phyloP scores from a whole-genome alignment of 2,329 filamentous ascomycete species.

The Septoria petroselini region DNA sequence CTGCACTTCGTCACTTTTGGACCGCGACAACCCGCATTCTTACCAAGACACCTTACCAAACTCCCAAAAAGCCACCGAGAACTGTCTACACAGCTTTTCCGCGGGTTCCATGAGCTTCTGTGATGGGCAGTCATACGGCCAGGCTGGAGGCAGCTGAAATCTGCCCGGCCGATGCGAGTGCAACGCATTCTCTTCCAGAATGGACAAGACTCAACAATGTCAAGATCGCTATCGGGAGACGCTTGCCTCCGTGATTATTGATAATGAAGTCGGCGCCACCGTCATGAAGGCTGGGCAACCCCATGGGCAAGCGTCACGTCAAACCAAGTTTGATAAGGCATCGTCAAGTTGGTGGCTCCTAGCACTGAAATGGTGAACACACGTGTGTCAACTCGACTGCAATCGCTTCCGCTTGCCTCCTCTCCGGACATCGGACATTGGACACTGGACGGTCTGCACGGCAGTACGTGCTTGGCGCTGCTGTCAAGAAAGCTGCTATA shows the following conservation, averaged over 20 bases:
- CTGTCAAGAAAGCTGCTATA: background rate
- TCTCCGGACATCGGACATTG: background rate
- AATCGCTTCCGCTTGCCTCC: background rate
- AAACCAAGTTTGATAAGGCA: background rate
- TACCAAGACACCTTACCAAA: conserved; percentile 3
- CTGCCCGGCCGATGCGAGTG: too few species aligned
- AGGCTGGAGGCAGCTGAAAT: background rate
- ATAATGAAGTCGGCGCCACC: background rate
- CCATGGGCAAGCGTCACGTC: conserved; percentile 1
- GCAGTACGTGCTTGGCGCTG: background rate
- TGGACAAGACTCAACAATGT: background rate
- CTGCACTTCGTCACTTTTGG: background rate
- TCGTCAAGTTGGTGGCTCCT: too few species aligned
- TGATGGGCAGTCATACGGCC: conserved; percentile 2
- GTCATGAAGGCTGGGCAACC: background rate
- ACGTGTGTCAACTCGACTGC: background rate
- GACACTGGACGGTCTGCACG: background rate
- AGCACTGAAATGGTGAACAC: too few species aligned
- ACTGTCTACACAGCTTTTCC: conserved; percentile 3
- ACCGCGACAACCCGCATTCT: conserved; percentile 4
- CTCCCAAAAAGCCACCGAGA: background rate
- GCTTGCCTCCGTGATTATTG: too few species aligned
- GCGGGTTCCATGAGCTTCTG: conserved; percentile 10
- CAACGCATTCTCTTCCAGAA: background rate
- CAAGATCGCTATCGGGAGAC: background rate